Percentiles rank a stretch among this genome's conserved stretches.
Evolutionary conservation across 148 eudicot species (phyloP).

Genomic region (Arbutus unedo): DNA sequence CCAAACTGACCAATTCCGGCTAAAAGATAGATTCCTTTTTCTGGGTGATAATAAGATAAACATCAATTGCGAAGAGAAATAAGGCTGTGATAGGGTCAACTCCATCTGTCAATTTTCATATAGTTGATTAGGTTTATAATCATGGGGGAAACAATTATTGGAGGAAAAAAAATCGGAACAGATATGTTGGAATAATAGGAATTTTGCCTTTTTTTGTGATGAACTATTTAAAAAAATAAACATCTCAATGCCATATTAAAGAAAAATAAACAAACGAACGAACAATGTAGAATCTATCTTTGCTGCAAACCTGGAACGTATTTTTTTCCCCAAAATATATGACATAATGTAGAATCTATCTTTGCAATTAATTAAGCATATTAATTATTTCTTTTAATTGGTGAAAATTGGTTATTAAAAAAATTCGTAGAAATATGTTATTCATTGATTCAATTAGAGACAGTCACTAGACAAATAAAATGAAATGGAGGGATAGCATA

Average conservation of each 20-base stretch:
- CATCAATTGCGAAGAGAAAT: not conserved
- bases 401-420: not conserved
- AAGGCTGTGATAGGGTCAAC: not conserved
- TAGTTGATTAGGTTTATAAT: slow-evolving; percentile 5
- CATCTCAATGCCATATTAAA: not conserved
- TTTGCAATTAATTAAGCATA: not conserved
- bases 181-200: too few species aligned
- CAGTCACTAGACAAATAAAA: too few species aligned
- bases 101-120: too few species aligned
- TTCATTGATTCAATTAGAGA: too few species aligned
- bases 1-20: not conserved
- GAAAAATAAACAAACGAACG: not conserved
- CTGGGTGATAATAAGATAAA: not conserved
- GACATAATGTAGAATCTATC: not conserved
- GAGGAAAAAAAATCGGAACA: too few species aligned
- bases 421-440: too few species aligned
- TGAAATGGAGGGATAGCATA: not conserved
- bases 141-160: not conserved
- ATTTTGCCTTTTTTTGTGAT: not conserved
- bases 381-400: not conserved
- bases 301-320: too few species aligned
- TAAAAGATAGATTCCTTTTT: not conserved
- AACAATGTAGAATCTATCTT: too few species aligned
- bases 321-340: not conserved
- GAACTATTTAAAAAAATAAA: too few species aligned